Evolutionary conservation across 2,329 filamentous ascomycete species (phyloP).

Genomic region (Pseudocercospora musae): DNA sequence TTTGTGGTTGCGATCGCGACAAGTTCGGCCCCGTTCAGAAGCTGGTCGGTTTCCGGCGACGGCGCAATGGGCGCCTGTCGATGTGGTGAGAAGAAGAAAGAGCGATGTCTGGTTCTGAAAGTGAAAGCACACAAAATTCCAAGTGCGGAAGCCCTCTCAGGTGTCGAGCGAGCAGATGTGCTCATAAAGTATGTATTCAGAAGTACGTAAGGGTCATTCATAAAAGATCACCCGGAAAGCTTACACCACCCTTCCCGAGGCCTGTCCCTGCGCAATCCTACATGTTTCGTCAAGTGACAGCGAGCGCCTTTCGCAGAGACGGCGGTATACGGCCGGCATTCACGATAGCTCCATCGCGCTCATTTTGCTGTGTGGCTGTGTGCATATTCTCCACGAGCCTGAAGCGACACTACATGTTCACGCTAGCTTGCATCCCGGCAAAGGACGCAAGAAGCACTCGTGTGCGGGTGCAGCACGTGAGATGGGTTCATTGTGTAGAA

Average conservation of each 20-base stretch:
- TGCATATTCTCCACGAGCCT: background rate
- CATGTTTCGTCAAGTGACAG: constrained; percentile 9
- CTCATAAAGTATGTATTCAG: background rate
- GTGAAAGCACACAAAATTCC: background rate
- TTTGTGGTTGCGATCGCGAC: background rate
- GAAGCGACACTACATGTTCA: background rate
- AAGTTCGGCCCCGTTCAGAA: background rate
- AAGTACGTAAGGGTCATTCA: background rate
- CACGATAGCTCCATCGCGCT: background rate
- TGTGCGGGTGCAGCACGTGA: background rate
- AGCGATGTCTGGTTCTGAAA: background rate
- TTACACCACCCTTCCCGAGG: constrained; percentile 9
- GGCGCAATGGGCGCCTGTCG: background rate
- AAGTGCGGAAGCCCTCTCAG: background rate
- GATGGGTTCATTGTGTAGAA: background rate
- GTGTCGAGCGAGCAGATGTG: background rate
- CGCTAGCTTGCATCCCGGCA: background rate
- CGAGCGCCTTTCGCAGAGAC: background rate
- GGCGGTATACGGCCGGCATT: background rate
- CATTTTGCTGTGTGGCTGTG: constrained; percentile 11
- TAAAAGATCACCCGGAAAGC: constrained; percentile 11
- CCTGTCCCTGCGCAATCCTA: constrained; percentile 9
- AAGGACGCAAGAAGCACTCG: background rate
- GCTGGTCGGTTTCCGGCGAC: background rate
- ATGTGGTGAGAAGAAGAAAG: background rate